Base-by-base conservation (phyloP, 768 basidiomycete genomes). In the Multifurca ochricompacta region DNA sequence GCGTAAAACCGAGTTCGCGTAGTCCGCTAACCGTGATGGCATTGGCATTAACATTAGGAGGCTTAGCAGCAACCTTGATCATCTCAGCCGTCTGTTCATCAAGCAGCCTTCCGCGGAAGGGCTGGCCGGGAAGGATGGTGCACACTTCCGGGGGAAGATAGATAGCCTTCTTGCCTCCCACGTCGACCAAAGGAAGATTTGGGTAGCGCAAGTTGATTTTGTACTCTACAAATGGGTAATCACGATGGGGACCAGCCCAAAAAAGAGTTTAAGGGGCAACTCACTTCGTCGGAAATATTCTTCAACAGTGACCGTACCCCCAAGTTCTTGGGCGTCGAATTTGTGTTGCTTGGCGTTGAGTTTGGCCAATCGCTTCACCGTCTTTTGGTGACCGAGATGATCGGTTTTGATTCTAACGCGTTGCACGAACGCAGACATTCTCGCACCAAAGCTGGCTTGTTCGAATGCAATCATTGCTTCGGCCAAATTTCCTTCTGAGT, bases 341-440 rank as follows among this genome's bases (percentile, higher is more conserved):
- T 51, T 65, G 55, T 75, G 67, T 28, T 73, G 64, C 34, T 43
- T 68, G 14, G 79, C 71, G 9, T 32, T 74, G 18, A 68, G 43
- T 21, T 71, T 70, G 11, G 73, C 71, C 13, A 86, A 64, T 2
- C 67, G 67, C 65, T 83, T 85, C 54, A 91, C 75, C 0, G 82
- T 81, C 69, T 88, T 91, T 64, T 72, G 79, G 62, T 88, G 84
- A n/a, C 81, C 80, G 13, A 91, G 73, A 67, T 91, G 87, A 2
- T 67, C 75, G 1, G 87, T 80, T 64, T 73, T 74, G 43, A 91
- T 70, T 35, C 89, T 73, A 2, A 90, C 75, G 7, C 85, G 77
- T 55, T 74, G 80, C 36, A 78, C 82, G 59, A 88, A 91, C 0
- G 69, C 78, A n/a, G 71, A 72, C 31, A 74, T 64, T 23, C 81